Evolutionary conservation across 2,329 filamentous ascomycete genomes (phyloP).

Genomic region (Microsporum ferrugineum): DNA sequence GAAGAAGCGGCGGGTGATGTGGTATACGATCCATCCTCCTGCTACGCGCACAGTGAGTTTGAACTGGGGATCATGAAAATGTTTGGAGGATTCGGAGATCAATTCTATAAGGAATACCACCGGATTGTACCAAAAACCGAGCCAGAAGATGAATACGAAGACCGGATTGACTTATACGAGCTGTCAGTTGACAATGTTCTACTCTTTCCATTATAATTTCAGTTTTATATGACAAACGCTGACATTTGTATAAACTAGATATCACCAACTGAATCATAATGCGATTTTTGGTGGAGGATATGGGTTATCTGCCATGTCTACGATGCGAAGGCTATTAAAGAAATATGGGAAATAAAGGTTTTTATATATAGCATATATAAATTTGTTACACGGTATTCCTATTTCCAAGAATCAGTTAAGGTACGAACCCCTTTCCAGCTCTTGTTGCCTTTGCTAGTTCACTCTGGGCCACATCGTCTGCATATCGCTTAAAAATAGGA

Average conservation of each 20-base stretch:
- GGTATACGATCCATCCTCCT: constrained; percentile 68
- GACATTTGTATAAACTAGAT: constrained; percentile 38
- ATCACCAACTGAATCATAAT: constrained; percentile 84
- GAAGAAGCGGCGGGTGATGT: constrained; percentile 50
- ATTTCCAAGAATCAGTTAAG: neutral
- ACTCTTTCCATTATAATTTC: neutral
- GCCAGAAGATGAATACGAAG: constrained; percentile 71
- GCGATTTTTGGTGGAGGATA: constrained; percentile 76
- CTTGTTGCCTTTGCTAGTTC: constrained; percentile 52
- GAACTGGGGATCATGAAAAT: constrained; percentile 91
- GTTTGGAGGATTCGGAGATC: constrained; percentile 74
- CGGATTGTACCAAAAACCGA: constrained; percentile 64
- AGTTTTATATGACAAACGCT: neutral
- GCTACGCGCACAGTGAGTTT: constrained; percentile 80
- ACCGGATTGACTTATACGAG: constrained; percentile 70
- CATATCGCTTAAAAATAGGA: constrained; percentile 56
- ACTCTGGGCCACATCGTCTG: constrained; percentile 46
- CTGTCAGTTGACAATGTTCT: constrained; percentile 44
- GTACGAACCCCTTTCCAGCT: constrained; percentile 44
- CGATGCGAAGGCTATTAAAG: constrained; percentile 61
- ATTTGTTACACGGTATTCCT: no score
- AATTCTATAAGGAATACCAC: constrained; percentile 70
- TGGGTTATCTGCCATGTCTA: constrained; percentile 59
- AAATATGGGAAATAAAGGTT: constrained; percentile 53
- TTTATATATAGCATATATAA: neutral